Conservation (phyloP, 1,139 yeast species). For the Hansenula sp. region DNA sequence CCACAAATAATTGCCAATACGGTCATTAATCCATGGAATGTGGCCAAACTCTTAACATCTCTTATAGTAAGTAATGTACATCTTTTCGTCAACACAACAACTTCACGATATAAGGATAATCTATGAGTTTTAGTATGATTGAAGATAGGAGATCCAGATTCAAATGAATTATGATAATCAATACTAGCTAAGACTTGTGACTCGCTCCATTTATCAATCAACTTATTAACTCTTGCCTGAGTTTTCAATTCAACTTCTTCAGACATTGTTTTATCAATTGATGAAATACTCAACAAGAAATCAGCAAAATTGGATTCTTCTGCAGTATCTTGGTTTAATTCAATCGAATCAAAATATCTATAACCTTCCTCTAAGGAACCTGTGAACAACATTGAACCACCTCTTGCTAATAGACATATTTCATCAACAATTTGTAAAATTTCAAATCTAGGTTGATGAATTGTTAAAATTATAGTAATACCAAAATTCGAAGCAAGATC, state of each 20-base stretch:
- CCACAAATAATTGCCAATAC: conserved; percentile 58
- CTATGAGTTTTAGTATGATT: conserved; percentile 4
- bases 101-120: conserved; percentile 43
- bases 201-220: conserved; percentile 49
- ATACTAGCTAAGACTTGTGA: conserved; percentile 14
- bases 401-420: conserved; percentile 62
- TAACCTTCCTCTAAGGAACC: conserved; percentile 47
- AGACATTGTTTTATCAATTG: conserved; percentile 52
- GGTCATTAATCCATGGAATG: conserved; percentile 1
- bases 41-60: conserved; percentile 33
- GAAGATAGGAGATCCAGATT: conserved; percentile 4
- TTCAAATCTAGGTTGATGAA: conserved; percentile 85
- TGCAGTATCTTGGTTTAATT: conserved; percentile 35
- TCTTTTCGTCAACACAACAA: conserved; percentile 51
- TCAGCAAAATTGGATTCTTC: conserved; percentile 54
- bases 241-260: conserved; percentile 40
- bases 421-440: conserved; percentile 63
- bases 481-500: conserved; percentile 55
- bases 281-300: conserved; percentile 61
- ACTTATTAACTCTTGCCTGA: conserved; percentile 35
- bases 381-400: conserved; percentile 58
- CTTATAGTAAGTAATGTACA: conserved; percentile 50
- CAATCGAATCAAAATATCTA: conserved; percentile 41
- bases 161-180: conserved; percentile 10
- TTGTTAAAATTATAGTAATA: conserved; percentile 68